Evolutionary conservation across 805 yeast species (phyloP), one percentile per base, ranked within the genome.

Genomic region (Candida parachauliodes): DNA sequence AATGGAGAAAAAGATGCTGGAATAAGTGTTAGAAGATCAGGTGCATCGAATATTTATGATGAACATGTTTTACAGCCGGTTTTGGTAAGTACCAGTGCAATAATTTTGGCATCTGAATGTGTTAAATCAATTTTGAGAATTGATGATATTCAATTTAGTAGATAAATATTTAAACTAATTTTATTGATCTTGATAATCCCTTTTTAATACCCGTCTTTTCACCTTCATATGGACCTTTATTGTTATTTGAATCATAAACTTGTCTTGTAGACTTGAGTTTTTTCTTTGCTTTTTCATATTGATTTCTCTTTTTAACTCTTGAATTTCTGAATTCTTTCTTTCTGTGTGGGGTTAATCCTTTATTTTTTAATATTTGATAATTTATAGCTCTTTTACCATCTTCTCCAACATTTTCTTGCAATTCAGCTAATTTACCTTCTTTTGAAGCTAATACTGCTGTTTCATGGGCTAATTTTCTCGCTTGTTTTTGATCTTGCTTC

Each of bases 21-120:
- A 36, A 87, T 93, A 45, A 84, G 95, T 26, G 95, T 88, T 37
- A 79, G 97, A 65, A 81, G 97, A 57, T 82, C 95, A 0, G 95
- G 95, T 32, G 86, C 98, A 27, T 79, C 89, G 30, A 88, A 91
- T 60, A 88, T 95, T 21, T 86, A 72, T 50, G 87, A 84, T 36
- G 99, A 93, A 64, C 95, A 93, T 59, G 96, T 93, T 40, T 70
- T 93, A 54, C 99, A 93, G 64, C 99, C 99, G 3, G 94, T 89
- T 8, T 72, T 93, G 59, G 98, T 93, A 37, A 85, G 83, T 59
- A 89, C 93, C 14, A 86, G 96, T 62, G 96, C 98, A 34, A 82
- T 93, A 41, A 81, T 95, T 10, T 76, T 93, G 51, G 97, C 98
- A 22, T 83, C 97, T 15, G 99, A 93, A 70, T 85, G 95, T 48